These are phyloP conservation scores for Colletotrichum spinosum DNA, from an alignment of 2,329 filamentous ascomycete species.

Conservation along the genomic window DNA sequence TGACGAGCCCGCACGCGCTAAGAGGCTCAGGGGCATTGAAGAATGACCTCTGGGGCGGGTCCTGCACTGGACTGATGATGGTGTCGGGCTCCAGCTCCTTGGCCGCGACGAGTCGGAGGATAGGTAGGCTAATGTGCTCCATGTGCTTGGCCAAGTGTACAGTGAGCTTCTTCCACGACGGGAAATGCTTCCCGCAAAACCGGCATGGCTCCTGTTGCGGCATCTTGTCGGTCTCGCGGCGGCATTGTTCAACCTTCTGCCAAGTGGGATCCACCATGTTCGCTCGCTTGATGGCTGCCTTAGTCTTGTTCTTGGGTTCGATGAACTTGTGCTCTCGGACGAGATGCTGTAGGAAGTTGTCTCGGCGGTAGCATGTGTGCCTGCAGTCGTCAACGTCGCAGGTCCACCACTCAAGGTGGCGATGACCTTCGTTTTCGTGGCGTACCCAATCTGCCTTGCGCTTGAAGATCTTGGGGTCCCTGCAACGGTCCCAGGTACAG, in stretches of 20 bases:
- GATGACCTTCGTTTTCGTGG: conserved; percentile 91
- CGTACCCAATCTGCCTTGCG: conserved; percentile 96
- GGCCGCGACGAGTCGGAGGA: conserved; percentile 71
- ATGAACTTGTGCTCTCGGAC: conserved; percentile 89
- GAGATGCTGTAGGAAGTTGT: conserved; percentile 94
- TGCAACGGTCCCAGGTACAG: conserved; percentile 87
- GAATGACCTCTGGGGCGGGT: conserved; percentile 56
- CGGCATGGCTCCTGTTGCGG: conserved; percentile 85
- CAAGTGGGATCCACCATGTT: conserved; percentile 74
- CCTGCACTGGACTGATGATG: conserved; percentile 75
- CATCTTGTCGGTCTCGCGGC: conserved; percentile 72
- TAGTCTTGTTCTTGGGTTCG: conserved; percentile 84
- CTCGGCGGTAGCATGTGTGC: conserved; percentile 86
- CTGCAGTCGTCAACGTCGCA: conserved; percentile 85
- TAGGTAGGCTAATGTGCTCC: conserved; percentile 89
- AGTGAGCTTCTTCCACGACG: conserved; percentile 91
- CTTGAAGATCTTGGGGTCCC: conserved; percentile 91
- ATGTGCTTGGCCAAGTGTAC: conserved; percentile 96
- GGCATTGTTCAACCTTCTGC: conserved; percentile 83
- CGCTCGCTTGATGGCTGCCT: conserved; percentile 72
- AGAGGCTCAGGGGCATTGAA: conserved; percentile 45
- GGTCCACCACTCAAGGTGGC: conserved; percentile 91
- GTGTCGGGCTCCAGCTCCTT: conserved; percentile 69
- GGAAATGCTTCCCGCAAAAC: conserved; percentile 85
- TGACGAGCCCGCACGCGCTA: conserved; percentile 43